These are phyloP conservation scores for Endocarpon pusillum DNA, from an alignment of 495 filamentous ascomycete genomes.

Conservation along the genomic window DNA sequence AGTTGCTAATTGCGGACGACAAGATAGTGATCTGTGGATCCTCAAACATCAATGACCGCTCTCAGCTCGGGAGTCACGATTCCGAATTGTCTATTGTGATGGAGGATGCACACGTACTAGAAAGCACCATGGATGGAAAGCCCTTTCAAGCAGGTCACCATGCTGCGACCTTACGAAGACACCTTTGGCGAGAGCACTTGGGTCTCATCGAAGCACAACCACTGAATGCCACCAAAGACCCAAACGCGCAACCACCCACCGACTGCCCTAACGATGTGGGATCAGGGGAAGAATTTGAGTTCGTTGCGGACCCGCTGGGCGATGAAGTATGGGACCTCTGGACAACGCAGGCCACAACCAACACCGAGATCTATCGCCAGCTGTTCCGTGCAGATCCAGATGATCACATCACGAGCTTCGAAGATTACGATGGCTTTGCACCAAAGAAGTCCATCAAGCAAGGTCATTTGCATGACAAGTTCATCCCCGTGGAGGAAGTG, in stretches of 20 bases:
- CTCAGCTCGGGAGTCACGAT: conserved; percentile 78
- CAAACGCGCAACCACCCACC: conserved; percentile 69
- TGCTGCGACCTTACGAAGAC: conserved; percentile 64
- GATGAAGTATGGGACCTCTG: conserved; percentile 75
- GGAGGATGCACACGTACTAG: conserved; percentile 63
- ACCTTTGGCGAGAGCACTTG: conserved; percentile 86
- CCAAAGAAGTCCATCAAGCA: conserved; percentile 50
- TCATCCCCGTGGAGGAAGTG: conserved; percentile 50
- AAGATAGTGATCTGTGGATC: conserved; percentile 66
- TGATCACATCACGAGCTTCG: conserved; percentile 71
- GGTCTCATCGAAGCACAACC: conserved; percentile 62
- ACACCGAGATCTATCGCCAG: conserved; percentile 70
- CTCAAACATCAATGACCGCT: conserved; percentile 87
- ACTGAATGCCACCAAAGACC: conserved; percentile 50
- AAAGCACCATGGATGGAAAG: conserved; percentile 60
- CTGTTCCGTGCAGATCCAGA: conserved; percentile 91
- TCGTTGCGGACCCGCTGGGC: conserved; percentile 66
- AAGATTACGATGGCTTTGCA: conserved; percentile 68
- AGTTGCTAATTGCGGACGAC: conserved; percentile 77
- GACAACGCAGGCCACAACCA: conserved; percentile 56
- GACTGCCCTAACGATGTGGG: conserved; percentile 51
- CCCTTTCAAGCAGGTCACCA: conserved; percentile 57
- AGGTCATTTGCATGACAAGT: conserved; percentile 71
- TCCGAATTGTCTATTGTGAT: conserved; percentile 86
- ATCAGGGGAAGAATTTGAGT: conserved; percentile 48